phyloP scores from a whole-genome alignment of 306 rosid species.

The Rubus parviflorus region DNA sequence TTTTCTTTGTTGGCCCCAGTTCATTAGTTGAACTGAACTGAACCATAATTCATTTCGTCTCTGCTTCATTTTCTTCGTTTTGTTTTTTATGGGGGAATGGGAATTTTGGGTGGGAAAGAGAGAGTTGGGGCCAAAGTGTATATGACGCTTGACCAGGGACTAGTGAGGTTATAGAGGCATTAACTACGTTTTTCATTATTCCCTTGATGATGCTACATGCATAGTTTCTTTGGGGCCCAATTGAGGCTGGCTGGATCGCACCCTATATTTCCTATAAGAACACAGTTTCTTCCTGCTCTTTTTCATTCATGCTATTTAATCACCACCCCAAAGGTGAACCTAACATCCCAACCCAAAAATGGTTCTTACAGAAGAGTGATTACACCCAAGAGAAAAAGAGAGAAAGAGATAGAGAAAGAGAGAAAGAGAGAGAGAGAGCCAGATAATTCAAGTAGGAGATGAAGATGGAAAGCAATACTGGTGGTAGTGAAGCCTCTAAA shows the following conservation, averaged over 20 bases:
- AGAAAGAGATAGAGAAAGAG: no score
- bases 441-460: neutral
- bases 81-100: neutral
- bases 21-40: slow-evolving; percentile 4
- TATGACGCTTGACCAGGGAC: neutral
- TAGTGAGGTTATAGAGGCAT: neutral
- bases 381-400: neutral
- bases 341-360: neutral
- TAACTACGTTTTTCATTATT: neutral
- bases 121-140: neutral
- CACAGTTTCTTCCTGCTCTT: slow-evolving; percentile 2
- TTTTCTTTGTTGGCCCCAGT: neutral
- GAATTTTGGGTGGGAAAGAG: neutral
- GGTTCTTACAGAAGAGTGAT: neutral
- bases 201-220: slow-evolving; percentile 8
- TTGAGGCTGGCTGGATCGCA: slow-evolving; percentile 19
- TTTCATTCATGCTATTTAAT: slow-evolving; percentile 5
- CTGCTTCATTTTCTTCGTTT: neutral
- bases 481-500: slow-evolving; percentile 15
- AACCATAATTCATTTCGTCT: neutral
- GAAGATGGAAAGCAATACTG: slow-evolving; percentile 21
- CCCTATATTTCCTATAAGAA: slow-evolving; percentile 19
- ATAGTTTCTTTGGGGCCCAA: slow-evolving; percentile 22
- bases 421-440: neutral
- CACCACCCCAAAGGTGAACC: neutral